A percentile compares a stretch with the other conserved stretches of the same genome.
Evolutionary conservation across 306 rosid genomes (phyloP).

Genomic region (Vigna hirtella): DNA sequence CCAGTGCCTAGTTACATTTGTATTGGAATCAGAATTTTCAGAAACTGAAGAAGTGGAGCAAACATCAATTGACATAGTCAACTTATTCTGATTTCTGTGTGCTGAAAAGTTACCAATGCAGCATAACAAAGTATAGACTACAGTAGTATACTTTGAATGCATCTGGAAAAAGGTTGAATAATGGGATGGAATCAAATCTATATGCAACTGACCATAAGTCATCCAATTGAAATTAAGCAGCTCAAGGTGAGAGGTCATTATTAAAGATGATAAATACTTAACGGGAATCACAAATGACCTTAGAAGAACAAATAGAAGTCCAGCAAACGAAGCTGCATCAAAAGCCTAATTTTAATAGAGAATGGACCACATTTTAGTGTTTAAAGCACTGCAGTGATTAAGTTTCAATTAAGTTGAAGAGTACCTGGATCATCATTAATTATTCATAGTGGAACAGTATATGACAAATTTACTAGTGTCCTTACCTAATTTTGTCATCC

Average conservation of each 20-base stretch:
- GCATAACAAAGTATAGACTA: neutral
- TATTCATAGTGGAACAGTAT: conserved; percentile 46
- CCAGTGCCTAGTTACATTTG: conserved; percentile 5
- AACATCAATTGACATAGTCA: neutral
- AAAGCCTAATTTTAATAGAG: neutral
- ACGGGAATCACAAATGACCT: conserved; percentile 22
- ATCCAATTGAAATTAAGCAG: neutral
- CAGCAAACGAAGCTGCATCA: neutral
- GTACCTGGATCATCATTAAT: conserved; percentile 45
- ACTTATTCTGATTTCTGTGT: conserved; percentile 2
- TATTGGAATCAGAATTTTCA: neutral
- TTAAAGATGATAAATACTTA: neutral
- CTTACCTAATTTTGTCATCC: conserved; percentile 47
- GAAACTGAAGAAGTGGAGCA: neutral
- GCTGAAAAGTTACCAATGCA: neutral
- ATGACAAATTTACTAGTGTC: conserved; percentile 41
- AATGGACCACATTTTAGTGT: neutral
- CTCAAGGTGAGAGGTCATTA: conserved; percentile 7
- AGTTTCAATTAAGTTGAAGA: conserved; percentile 42
- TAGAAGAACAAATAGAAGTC: conserved; percentile 14
- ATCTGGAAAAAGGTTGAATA: conserved; percentile 9
- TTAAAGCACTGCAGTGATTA: conserved; percentile 36
- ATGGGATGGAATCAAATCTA: neutral
- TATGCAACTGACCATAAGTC: neutral
- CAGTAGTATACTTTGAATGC: conserved; percentile 16